Conservation (phyloP, 371 early-diverging fungal species). For the Rhizopus delemar region DNA sequence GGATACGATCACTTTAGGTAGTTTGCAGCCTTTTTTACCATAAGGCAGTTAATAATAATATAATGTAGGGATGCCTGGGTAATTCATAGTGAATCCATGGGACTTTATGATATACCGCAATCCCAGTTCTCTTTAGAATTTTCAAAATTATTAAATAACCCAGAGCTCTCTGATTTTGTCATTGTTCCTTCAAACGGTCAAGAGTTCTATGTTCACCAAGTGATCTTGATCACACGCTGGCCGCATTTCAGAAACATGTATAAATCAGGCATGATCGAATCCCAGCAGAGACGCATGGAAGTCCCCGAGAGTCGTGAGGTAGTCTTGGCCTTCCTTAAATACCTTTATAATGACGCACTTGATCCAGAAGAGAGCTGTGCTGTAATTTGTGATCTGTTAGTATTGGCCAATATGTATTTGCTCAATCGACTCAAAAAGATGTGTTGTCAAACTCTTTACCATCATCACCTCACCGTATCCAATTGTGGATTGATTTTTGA, state of each 20-base stretch:
- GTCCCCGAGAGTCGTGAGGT: slow-evolving; percentile 63
- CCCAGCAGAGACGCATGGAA: slow-evolving; percentile 52
- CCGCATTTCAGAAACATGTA: slow-evolving; percentile 68
- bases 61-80: slow-evolving; percentile 49
- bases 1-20: slow-evolving; percentile 65
- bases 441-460: slow-evolving; percentile 55
- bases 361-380: slow-evolving; percentile 48
- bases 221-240: slow-evolving; percentile 72
- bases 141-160: slow-evolving; percentile 54
- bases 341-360: slow-evolving; percentile 68
- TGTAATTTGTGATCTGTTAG: slow-evolving; percentile 58
- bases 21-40: background rate
- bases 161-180: slow-evolving; percentile 65
- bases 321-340: slow-evolving; percentile 61
- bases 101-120: slow-evolving; percentile 54
- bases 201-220: slow-evolving; percentile 63
- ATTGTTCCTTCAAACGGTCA: slow-evolving; percentile 51
- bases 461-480: slow-evolving; percentile 50
- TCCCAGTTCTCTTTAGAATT: slow-evolving; percentile 45
- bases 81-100: slow-evolving; percentile 60
- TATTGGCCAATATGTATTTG: slow-evolving; percentile 67
- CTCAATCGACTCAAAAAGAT: slow-evolving; percentile 62
- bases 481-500: slow-evolving; percentile 60
- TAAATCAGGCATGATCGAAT: slow-evolving; percentile 69
- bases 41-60: background rate